A percentile compares a stretch with the other conserved stretches of the same genome.
phyloP scores from a whole-genome alignment of 2,329 filamentous ascomycete species.

The Diplodia scrobiculata region DNA sequence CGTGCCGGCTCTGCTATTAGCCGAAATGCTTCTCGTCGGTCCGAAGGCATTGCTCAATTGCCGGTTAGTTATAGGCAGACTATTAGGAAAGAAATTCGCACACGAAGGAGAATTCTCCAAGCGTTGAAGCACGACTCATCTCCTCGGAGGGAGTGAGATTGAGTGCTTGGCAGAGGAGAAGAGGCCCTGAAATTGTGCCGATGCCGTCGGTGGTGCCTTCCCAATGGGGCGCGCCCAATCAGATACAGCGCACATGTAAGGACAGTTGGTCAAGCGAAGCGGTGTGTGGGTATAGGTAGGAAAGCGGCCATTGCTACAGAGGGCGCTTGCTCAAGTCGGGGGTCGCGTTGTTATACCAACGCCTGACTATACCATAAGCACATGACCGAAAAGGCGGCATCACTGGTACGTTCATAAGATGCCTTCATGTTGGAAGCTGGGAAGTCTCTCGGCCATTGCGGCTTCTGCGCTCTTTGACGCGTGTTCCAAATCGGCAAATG shows the following conservation, averaged over 20 bases:
- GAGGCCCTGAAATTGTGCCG: neutral
- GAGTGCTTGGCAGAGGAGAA: neutral
- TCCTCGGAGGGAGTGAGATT: neutral
- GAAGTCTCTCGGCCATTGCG: neutral
- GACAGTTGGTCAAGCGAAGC: neutral
- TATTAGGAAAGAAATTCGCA: neutral
- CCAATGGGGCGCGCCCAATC: neutral
- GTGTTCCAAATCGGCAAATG: neutral
- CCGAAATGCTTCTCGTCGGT: neutral
- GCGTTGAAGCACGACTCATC: neutral
- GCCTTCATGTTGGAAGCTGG: neutral
- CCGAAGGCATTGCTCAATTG: neutral
- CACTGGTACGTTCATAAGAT: neutral
- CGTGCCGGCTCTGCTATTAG: neutral
- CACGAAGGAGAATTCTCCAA: neutral
- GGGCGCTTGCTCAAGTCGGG: neutral
- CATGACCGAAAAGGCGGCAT: neutral
- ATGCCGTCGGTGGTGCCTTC: neutral
- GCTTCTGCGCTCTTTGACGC: neutral
- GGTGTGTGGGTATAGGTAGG: neutral
- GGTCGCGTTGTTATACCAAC: neutral
- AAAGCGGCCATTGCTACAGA: neutral
- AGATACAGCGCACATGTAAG: neutral
- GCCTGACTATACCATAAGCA: too few species aligned
- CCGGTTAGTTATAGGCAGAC: neutral